Conservation (phyloP, 1,284 basidiomycete species). For the Trichosporon faecale region DNA sequence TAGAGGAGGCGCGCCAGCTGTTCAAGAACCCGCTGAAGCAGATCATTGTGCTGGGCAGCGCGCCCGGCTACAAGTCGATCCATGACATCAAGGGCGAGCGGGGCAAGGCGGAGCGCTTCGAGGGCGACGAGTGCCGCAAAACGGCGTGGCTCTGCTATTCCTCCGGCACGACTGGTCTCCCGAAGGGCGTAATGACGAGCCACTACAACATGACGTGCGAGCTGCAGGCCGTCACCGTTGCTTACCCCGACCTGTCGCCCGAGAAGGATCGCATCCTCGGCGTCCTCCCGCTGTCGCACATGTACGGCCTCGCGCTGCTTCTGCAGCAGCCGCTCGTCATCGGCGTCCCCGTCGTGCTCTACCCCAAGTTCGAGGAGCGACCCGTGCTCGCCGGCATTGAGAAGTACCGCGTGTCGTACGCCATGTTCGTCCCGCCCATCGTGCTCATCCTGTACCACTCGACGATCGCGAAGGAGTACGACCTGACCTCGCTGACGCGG, state of each 20-base stretch:
- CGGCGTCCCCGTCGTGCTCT: constrained; percentile 64
- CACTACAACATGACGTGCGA: constrained; percentile 61
- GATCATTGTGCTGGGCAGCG: constrained; percentile 25
- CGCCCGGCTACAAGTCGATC: constrained; percentile 18
- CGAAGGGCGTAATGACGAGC: constrained; percentile 57
- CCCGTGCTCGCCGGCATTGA: constrained; percentile 67
- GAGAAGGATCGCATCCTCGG: constrained; percentile 17
- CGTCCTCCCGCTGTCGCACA: constrained; percentile 22
- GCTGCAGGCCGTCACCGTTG: constrained; percentile 21
- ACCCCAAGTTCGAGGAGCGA: constrained; percentile 60
- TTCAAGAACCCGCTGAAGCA: constrained; percentile 15
- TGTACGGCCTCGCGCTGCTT: constrained; percentile 40
- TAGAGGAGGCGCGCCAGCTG: constrained; percentile 28
- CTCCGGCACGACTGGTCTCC: constrained; percentile 58
- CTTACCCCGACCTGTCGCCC: constrained; percentile 4
- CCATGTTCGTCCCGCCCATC: constrained; percentile 78
- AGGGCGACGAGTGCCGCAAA: background rate
- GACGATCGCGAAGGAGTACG: constrained; percentile 63
- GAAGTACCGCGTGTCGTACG: constrained; percentile 62
- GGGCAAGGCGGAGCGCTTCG: constrained; percentile 11
- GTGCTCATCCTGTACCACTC: constrained; percentile 58
- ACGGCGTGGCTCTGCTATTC: constrained; percentile 59
- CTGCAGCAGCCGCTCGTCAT: constrained; percentile 62
- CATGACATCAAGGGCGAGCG: constrained; percentile 11
- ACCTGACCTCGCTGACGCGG: constrained; percentile 62